phyloP scores from a whole-genome alignment of 257 asterid genomes.

The Rhazya stricta region DNA sequence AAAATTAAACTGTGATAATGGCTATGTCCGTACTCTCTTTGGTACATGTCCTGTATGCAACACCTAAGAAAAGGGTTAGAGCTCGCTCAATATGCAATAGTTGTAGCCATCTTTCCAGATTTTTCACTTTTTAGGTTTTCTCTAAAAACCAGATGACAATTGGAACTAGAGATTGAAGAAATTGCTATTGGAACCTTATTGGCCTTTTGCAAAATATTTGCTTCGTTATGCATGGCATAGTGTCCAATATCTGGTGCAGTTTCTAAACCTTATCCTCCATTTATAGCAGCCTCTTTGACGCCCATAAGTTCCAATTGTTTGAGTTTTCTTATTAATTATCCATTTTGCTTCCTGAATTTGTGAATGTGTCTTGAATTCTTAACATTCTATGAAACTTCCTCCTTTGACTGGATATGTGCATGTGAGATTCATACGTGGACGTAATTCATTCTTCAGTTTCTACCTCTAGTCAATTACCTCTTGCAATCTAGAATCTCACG shows the following conservation, averaged over 20 bases:
- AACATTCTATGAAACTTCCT: neutral
- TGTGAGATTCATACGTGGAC: neutral
- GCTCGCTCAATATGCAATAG: neutral
- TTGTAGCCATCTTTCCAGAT: neutral
- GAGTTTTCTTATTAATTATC: neutral
- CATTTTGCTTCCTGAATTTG: slow-evolving; percentile 3
- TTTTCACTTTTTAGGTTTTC: neutral
- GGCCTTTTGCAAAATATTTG: neutral
- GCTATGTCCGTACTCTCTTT: no score
- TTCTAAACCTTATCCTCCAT: neutral
- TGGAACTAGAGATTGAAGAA: neutral
- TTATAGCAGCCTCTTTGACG: neutral
- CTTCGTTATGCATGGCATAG: neutral
- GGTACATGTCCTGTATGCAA: no score
- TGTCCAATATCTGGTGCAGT: neutral
- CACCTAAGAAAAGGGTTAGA: no score
- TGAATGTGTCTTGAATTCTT: neutral
- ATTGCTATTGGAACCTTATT: neutral
- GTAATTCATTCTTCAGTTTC: neutral
- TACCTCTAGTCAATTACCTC: neutral
- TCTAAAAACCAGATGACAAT: neutral
- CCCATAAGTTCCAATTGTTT: neutral
- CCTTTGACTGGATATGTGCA: neutral
- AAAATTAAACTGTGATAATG: no score
- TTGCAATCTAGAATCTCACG: neutral